Evolutionary conservation across 2,329 filamentous ascomycete species (phyloP).

Genomic region (Pseudogymnoascus sp.): DNA sequence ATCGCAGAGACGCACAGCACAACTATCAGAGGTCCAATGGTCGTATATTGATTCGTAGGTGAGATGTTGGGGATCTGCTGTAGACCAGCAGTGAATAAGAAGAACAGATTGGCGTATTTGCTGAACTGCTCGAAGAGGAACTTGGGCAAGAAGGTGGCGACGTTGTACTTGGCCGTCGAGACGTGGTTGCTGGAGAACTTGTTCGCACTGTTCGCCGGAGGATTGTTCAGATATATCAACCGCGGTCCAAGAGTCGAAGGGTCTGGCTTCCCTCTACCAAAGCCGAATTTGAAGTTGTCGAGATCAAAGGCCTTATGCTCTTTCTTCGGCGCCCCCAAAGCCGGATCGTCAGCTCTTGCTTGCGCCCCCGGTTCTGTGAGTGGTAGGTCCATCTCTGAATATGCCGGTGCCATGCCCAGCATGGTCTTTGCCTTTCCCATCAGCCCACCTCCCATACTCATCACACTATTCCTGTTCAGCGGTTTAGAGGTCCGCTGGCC

Average conservation of each 20-base stretch:
- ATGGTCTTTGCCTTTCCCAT: conserved; percentile 83
- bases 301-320: conserved; percentile 53
- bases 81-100: conserved; percentile 89
- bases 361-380: conserved; percentile 67
- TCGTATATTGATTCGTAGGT: conserved; percentile 91
- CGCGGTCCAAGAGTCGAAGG: conserved; percentile 85
- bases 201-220: conserved; percentile 78
- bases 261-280: conserved; percentile 76
- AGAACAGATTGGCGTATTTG: conserved; percentile 98
- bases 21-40: conserved; percentile 84
- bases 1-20: conserved; percentile 90
- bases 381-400: conserved; percentile 97
- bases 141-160: conserved; percentile 87
- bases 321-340: conserved; percentile 32
- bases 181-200: conserved; percentile 96
- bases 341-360: conserved; percentile 33
- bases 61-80: conserved; percentile 95
- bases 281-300: conserved; percentile 84
- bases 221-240: conserved; percentile 93
- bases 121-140: conserved; percentile 98
- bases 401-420: conserved; percentile 76
- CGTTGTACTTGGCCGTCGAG: conserved; percentile 95
- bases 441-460: conserved; percentile 78
- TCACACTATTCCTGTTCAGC: conserved; percentile 77
- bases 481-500: conserved; percentile 35